These are phyloP conservation scores for Trematosphaeria pertusa DNA, from an alignment of 2,329 filamentous ascomycete genomes.

Conservation along the genomic window DNA sequence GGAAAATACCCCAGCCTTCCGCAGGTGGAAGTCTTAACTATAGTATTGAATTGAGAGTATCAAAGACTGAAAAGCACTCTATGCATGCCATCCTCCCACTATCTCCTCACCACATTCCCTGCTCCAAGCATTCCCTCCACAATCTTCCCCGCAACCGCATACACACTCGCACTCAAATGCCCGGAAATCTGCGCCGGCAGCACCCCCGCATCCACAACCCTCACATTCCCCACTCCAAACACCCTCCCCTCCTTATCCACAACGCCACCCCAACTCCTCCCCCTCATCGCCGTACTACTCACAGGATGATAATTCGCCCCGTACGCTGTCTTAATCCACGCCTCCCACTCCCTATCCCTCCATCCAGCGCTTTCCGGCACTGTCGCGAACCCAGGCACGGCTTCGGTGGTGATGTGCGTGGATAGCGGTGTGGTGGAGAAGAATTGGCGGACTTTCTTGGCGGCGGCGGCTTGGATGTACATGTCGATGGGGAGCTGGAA, in stretches of 20 bases:
- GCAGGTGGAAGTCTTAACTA: too few species aligned
- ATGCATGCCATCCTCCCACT: too few species aligned
- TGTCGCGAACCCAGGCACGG: constrained; percentile 24
- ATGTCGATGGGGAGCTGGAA: constrained; percentile 51
- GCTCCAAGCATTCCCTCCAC: constrained; percentile 28
- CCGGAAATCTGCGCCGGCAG: constrained; percentile 44
- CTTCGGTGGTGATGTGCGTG: constrained; percentile 24
- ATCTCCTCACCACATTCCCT: background rate
- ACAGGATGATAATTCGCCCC: constrained; percentile 43
- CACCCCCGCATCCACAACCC: constrained; percentile 47
- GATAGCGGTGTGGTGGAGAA: constrained; percentile 36
- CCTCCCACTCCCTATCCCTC: constrained; percentile 24
- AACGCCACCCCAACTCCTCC: constrained; percentile 40
- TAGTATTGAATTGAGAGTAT: too few species aligned
- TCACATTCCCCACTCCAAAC: constrained; percentile 44
- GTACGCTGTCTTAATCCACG: constrained; percentile 30
- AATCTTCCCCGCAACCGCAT: constrained; percentile 47
- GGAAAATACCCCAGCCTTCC: too few species aligned
- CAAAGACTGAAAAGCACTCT: too few species aligned
- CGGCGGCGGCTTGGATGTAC: constrained; percentile 41
- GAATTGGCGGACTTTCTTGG: constrained; percentile 40
- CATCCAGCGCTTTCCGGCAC: constrained; percentile 28
- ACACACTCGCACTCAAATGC: constrained; percentile 45
- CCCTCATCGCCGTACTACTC: constrained; percentile 44
- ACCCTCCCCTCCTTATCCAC: constrained; percentile 41